Evolutionary conservation across 139 green algal species (phyloP), one percentile per base, ranked within the genome.

Genomic region (Yamagishiella unicocca): DNA sequence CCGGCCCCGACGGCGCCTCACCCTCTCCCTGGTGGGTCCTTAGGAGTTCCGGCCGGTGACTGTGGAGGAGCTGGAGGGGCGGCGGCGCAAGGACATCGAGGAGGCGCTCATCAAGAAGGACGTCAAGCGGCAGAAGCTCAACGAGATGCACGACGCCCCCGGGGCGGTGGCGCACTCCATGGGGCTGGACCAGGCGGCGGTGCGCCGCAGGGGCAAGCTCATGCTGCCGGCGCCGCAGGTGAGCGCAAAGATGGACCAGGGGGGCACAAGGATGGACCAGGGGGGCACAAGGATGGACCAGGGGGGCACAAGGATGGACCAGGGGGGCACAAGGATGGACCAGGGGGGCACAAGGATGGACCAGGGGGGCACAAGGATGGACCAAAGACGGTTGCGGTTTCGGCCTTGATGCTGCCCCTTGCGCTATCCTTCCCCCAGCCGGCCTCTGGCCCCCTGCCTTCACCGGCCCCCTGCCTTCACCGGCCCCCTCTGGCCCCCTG

Each of bases 61-160:
- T 3, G 84, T 98, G 2, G 94, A 99, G 76, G 95, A 99, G 83
- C 83, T 99, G 83, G 98, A 99, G 92, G 96, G 96, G 14, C 94
- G 95, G 88, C 85, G 94, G 42, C 89, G 94, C 62, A 94, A 96
- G 86, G 95, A 99, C 90, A 94, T 98, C 40, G 98, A 99, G 90
- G 93, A 94, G n/a, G 89, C 87, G 19, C 90, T 98, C 40, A 88
- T 96, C 40, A 99, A 98, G 93, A 83, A 93, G 31, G 98, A 99
- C 84, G 55, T 94, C 54, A 94, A 94, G 87, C 91, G 92, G 29
- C 89, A 96, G 53, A 96, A 97, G 92, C 93, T 97, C 43, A 73
- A 82, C n/a, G 81, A 89, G 58, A 40, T 61, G 54, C 83, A 88
- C 70, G 54, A 89, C 62, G 87, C 73, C 33, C 90, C 86, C 17